A percentile compares a stretch with the other conserved stretches of the same genome.
These are phyloP conservation scores for Phlebopus sp. DNA, from an alignment of 1,284 basidiomycete species.

Conservation along the genomic window DNA sequence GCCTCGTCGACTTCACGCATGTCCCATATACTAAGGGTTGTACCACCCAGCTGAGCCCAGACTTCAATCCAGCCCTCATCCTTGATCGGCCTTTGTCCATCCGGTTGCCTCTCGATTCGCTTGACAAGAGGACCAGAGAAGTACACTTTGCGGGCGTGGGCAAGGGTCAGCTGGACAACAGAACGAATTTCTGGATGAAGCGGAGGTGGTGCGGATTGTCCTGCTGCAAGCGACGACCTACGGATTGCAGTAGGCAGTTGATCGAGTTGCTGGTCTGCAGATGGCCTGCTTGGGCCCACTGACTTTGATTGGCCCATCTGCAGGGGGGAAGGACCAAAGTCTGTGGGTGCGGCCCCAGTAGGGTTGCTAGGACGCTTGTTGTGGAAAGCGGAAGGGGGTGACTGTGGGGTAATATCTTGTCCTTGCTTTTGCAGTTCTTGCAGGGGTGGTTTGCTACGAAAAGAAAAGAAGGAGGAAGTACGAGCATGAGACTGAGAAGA, in stretches of 20 bases:
- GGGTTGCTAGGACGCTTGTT: slow-evolving; percentile 14
- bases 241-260: slow-evolving; percentile 14
- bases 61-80: slow-evolving; percentile 90
- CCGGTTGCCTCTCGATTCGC: slow-evolving; percentile 69
- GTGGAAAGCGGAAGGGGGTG: slow-evolving; percentile 4
- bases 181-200: slow-evolving; percentile 80
- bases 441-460: slow-evolving; percentile 28
- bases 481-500: slow-evolving; percentile 29
- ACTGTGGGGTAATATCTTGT: slow-evolving; percentile 6
- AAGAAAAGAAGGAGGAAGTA: slow-evolving; percentile 44
- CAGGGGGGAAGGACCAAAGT: slow-evolving; percentile 21
- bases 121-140: slow-evolving; percentile 78
- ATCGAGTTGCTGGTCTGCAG: slow-evolving; percentile 18
- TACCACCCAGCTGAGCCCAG: slow-evolving; percentile 92
- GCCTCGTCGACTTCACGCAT: slow-evolving; percentile 83
- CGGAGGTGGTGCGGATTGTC: slow-evolving; percentile 30
- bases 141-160: slow-evolving; percentile 77
- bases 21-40: slow-evolving; percentile 89
- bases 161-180: slow-evolving; percentile 62
- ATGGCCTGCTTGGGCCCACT: slow-evolving; percentile 26
- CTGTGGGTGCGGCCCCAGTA: slow-evolving; percentile 11
- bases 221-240: slow-evolving; percentile 22
- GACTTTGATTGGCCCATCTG: slow-evolving; percentile 34
- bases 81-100: slow-evolving; percentile 68
- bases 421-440: slow-evolving; percentile 21